Conservation (phyloP, 805 yeast species). For the Myxozyma mucilagina region DNA sequence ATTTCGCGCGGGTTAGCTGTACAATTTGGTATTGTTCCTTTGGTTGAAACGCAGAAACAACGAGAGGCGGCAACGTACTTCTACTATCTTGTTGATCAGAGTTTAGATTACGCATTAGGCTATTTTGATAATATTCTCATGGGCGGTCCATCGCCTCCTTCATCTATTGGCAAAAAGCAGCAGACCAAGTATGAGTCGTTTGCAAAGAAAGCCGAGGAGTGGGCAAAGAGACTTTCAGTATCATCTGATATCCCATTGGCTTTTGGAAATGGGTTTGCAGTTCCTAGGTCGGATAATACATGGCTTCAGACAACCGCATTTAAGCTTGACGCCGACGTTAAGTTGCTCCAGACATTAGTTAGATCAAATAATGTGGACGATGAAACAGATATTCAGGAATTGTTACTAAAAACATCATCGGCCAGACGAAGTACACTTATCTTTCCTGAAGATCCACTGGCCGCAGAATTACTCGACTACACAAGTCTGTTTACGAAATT, state of each 20-base stretch:
- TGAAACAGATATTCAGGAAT: constrained; percentile 40
- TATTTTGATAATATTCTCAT: constrained; percentile 3
- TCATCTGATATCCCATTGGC: constrained; percentile 53
- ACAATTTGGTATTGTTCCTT: constrained; percentile 80
- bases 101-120: background rate
- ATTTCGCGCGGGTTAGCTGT: constrained; percentile 62
- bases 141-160: constrained; percentile 7
- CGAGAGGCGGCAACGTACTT: constrained; percentile 18
- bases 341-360: constrained; percentile 35
- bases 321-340: constrained; percentile 53
- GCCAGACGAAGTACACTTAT: constrained; percentile 50
- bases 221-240: constrained; percentile 43
- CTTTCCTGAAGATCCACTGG: constrained; percentile 50
- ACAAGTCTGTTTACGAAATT: constrained; percentile 3
- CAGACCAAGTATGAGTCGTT: background rate
- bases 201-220: constrained; percentile 29
- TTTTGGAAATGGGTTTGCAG: constrained; percentile 72
- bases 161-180: background rate
- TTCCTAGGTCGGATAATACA: constrained; percentile 48
- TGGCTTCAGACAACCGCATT: constrained; percentile 36
- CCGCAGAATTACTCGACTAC: constrained; percentile 39
- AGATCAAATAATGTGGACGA: constrained; percentile 35
- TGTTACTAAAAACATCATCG: constrained; percentile 48
- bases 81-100: constrained; percentile 16
- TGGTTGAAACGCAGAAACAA: constrained; percentile 37